Evolutionary conservation across 352 stramenopile species (phyloP), one percentile per base, ranked within the genome.

Genomic region (Phytophthora aleatoria): DNA sequence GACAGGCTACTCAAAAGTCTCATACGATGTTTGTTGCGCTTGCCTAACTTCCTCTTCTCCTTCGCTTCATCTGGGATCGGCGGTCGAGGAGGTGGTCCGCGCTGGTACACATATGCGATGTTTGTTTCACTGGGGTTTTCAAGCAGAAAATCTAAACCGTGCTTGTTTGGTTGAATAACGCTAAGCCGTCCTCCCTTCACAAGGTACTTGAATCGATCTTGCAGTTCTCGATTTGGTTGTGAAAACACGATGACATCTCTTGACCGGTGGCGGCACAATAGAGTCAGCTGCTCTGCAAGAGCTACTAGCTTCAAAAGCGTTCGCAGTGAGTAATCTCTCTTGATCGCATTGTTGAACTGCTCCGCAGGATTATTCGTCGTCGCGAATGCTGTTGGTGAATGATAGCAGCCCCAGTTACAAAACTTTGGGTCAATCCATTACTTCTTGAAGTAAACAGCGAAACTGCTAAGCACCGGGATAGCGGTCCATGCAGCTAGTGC

Each of bases 251-350:
- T 20, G 20, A 20, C 20, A 20, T 0, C 20, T 20, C 20, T 20
- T 20, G 20, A 20, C 20, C 20, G 0, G 20, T 20, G 20, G 20
- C 20, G 20, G 20, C 20, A 20, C 20, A 20, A 20, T 20, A 20
- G 20, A 20, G 20, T 20, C 20, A 20, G 20, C 20, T 20, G 20
- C 20, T 64, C 48, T 12, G 31, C 30, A 1, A 65, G 24, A 8
- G 30, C 49, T 27, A 52, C 26, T 2, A 16, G 24, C 26, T 31
- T 31, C 2, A 30, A 7, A 26, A 31, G 38, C 2, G 38, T 64
- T 6, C 55, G 43, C 1, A 70, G 11, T 6, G 56, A 51, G 33
- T 76, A 77, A 2, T 71, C 57, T 4, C 56, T 54, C 49, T 77
- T 77, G 30, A 73, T 57, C 0, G 26, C 45, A 13, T 43, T 36